Conservation (phyloP, 179 eudicot genomes). For the Sideroxylon spinosum region DNA sequence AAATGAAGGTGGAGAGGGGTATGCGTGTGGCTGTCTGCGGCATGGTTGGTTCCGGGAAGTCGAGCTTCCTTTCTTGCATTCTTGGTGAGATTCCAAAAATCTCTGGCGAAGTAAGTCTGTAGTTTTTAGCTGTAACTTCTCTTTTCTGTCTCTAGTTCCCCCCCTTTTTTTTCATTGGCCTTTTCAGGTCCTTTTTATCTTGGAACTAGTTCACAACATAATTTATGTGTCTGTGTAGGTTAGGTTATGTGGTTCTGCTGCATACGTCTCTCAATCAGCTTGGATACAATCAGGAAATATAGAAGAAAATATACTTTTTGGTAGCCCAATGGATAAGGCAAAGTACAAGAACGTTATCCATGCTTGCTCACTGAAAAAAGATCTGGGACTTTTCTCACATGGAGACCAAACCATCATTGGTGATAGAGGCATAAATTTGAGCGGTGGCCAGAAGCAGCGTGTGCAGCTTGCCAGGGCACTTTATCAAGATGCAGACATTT, state of each 20-base stretch:
- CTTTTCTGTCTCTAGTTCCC: constrained; percentile 5
- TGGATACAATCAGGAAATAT: constrained; percentile 97
- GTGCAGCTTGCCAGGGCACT: constrained; percentile 97
- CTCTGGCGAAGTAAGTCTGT: constrained; percentile 78
- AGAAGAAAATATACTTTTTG: constrained; percentile 83
- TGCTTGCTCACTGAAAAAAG: constrained; percentile 84
- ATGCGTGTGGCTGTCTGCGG: constrained; percentile 91
- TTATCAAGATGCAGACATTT: constrained; percentile 89
- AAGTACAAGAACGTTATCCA: constrained; percentile 69
- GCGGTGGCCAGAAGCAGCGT: constrained; percentile 97
- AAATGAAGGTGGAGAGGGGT: constrained; percentile 70
- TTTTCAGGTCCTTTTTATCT: background rate
- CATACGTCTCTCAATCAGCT: constrained; percentile 95
- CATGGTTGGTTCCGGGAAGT: constrained; percentile 87
- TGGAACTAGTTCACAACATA: background rate
- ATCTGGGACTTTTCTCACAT: constrained; percentile 74
- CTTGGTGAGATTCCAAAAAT: constrained; percentile 89
- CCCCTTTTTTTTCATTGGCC: background rate
- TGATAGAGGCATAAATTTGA: constrained; percentile 91
- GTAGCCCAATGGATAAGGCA: constrained; percentile 83
- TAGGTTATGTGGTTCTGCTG: constrained; percentile 77
- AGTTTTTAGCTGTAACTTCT: constrained; percentile 1
- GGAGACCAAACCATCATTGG: constrained; percentile 95
- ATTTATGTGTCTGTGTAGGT: constrained; percentile 42
- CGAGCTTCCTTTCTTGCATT: constrained; percentile 83